Evolutionary conservation across 1,284 basidiomycete species (phyloP), one percentile per base, ranked within the genome.

Genomic region (Leccinum variabile): DNA sequence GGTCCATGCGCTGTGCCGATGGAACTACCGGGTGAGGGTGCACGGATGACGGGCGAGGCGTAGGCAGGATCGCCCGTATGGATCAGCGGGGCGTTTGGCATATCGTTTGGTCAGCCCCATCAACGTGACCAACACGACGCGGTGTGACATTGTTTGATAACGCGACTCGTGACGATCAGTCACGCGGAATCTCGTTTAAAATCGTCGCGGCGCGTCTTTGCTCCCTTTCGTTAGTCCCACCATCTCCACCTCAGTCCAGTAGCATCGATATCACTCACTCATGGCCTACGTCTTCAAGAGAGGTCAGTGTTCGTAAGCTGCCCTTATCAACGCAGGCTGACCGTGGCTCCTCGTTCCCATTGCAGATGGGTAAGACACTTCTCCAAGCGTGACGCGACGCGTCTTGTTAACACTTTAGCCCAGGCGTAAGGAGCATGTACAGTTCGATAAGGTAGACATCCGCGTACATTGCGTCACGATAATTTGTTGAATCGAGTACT

Each of bases 361-460:
- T 68, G 65, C 70, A 90, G 88, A 89, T 78, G 88, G 87, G 88
- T 89, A 77, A 70, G 88, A 74, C 67, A 14, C 50, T 62, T 56
- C 59, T 32, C 59, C 59, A 60, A 56, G 72, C 77, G 79, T 75
- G 79, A 62, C 75, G 65, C 46, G 68, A 73, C 69, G 69, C 63
- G 63, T 62, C 63, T 65, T 66, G 14, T 61, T 67, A 30, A 68
- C 49, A 56, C 18, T 35, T 55, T 37, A 54, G 64, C 65, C 53
- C 70, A 91, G 89, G 63, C 91, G 91, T 65, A 92, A 92, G 77
- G 92, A 94, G 77, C 87, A 85, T 72, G 90, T 95, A 59, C 89
- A 92, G 72, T 94, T 95, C 70, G 92, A 94, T 72, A 94, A 95
- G 82, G 90, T 88, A 69, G 64, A 79, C 70, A 69, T 53, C 44